Evolutionary conservation across 108 stramenopile species (phyloP), one percentile per base, ranked within the genome.

Genomic region (Asterionellopsis glacialis): DNA sequence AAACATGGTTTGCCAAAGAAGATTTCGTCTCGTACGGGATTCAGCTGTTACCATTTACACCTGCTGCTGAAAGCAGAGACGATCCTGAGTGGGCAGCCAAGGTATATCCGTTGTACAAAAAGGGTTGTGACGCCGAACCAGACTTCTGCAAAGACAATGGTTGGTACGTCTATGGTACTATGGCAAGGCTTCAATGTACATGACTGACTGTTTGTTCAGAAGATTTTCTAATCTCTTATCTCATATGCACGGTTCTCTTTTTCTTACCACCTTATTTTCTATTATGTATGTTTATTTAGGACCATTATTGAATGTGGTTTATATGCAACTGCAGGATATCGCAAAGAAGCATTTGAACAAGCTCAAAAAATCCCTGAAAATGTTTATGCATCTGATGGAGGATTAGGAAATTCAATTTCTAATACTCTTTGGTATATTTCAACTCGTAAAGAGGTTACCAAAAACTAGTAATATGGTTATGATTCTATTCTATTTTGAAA

Each of bases 21-120:
- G 65, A 73, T 14, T 87, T 74, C 45, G 68, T 88, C 0, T 76
- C 86, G 0, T 85, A 80, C 67, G 91, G 91, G 0, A 93, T 93
- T 44, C 91, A 96, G 55, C 81, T 96, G 23, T 42, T 97, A 19
- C 93, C 94, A 1, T 57, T 95, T 10, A 97, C 93, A 9, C 76
- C 85, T 0, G 79, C 88, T 33, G 85, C 91, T 9, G 96, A 95
- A 79, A 41, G 68, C 16, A 56, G 95, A 52, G 93, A 95, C 61
- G 67, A 73, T 43, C 43, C 74, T 40, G 78, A 85, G 28, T 95
- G 95, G 95, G 60, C 87, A 15, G 65, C 85, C 28, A 69, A 84
- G 49, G 69, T 96, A 54, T 90, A 94, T 55, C 70, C 83, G 15
- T 59, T 85, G 12, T 94, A 90, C 56, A 68, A 81, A 9, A 61